Evolutionary conservation across 352 stramenopile genomes (phyloP), one percentile per base, ranked within the genome.

Genomic region (Phytophthora brassicae): DNA sequence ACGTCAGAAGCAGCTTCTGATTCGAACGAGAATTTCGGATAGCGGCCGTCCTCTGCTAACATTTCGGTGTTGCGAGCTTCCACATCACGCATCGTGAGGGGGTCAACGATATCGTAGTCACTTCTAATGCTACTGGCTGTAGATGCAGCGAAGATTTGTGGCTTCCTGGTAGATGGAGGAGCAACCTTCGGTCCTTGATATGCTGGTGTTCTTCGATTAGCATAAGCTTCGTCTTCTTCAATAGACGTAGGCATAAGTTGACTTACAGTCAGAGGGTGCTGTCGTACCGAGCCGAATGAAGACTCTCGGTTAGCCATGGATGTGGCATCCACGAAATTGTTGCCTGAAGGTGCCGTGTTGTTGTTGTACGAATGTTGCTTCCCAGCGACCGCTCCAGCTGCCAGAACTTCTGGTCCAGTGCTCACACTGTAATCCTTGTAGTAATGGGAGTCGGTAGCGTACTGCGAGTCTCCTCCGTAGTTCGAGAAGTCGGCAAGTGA

Each of bases 31-130:
- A 90, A 84, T 57, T 86, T 74, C 8, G 65, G 69, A 49, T 89
- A 92, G 23, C 71, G 79, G 42, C 68, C 65, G 41, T 86, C 79
- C 7, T 73, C 58, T 11, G 87, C 78, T 14, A 90, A 33, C 64
- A 79, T 77, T 70, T 92, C 83, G 6, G 81, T 92, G 61, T 81
- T 84, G 44, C 83, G 79, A n/a, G 68, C 67, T 38, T 89, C 80
- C 23, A 70, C 75, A 6, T 84, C 79, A 2, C 49, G 69, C 50
- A 92, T 74, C 36, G 72, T 83, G 22, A 68, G 70, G 1, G 79
- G 77, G 55, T 85, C 79, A 0, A 92, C 81, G 28, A 92, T 92
- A 45, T 92, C 83, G 45, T 85, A 92, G 58, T 92, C 80, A 54
- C 86, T 82, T 4, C 57, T 49, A 53, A 67, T 81, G 57, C 74